Evolutionary conservation across 768 basidiomycete genomes (phyloP).

Genomic region (Chiua virens): DNA sequence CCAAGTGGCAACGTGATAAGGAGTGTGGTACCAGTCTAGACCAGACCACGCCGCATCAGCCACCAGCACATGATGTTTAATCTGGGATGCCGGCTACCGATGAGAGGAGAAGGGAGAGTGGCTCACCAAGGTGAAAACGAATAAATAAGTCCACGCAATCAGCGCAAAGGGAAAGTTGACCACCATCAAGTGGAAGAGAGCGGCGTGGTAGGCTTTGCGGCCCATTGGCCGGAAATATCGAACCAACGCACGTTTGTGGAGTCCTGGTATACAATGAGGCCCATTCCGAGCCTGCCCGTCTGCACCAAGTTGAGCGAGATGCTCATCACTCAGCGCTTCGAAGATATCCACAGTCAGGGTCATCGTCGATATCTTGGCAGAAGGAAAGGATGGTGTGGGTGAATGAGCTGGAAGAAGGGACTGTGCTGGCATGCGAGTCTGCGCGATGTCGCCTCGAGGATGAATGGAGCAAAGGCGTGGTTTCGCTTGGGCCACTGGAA

Average conservation of each 20-base stretch:
- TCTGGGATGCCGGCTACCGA: background rate
- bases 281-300: slow-evolving; percentile 1
- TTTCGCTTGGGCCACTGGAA: slow-evolving; percentile 41
- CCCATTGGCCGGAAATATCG: slow-evolving; percentile 66
- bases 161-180: slow-evolving; percentile 81
- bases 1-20: slow-evolving; percentile 80
- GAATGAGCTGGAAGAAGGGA: slow-evolving; percentile 48
- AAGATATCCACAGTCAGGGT: slow-evolving; percentile 39
- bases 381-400: slow-evolving; percentile 69
- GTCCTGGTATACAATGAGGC: background rate
- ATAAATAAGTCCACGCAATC: slow-evolving; percentile 75
- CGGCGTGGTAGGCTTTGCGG: slow-evolving; percentile 56
- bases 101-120: background rate
- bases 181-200: slow-evolving; percentile 67
- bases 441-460: slow-evolving; percentile 47
- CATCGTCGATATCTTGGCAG: slow-evolving; percentile 54
- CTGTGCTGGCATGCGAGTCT: slow-evolving; percentile 55
- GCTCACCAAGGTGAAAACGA: slow-evolving; percentile 78
- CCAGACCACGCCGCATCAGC: slow-evolving; percentile 16
- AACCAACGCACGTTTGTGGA: slow-evolving; percentile 37
- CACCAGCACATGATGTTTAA: slow-evolving; percentile 11
- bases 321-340: slow-evolving; percentile 21
- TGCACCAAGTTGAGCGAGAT: slow-evolving; percentile 15
- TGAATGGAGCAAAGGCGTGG: slow-evolving; percentile 47
- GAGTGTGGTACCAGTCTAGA: slow-evolving; percentile 73